Conservation (phyloP, 176 grass and related monocot species). For the Typha latifolia region DNA sequence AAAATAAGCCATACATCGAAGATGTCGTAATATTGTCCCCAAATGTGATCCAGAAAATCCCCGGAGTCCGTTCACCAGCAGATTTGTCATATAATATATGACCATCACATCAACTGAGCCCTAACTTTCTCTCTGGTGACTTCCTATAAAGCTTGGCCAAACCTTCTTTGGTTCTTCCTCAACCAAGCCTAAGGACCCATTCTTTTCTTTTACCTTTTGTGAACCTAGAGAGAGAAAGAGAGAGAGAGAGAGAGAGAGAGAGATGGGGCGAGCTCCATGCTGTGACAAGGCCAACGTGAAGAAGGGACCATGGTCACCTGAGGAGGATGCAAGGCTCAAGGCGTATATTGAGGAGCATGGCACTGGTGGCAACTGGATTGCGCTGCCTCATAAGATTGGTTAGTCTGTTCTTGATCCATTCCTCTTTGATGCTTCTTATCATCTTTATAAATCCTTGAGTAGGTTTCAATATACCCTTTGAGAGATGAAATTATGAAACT, state of each 20-base stretch:
- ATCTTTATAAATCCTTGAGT: neutral
- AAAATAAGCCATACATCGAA: neutral
- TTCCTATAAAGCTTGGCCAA: constrained; percentile 56
- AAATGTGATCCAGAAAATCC: neutral
- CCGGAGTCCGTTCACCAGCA: neutral
- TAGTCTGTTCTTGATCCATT: constrained; percentile 1
- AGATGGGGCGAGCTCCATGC: constrained; percentile 89
- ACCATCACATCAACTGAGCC: constrained; percentile 5
- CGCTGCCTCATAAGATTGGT: constrained; percentile 98
- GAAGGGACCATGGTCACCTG: constrained; percentile 92
- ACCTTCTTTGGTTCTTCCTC: constrained; percentile 39
- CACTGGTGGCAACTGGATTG: constrained; percentile 90
- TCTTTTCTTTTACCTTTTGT: neutral
- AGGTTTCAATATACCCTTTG: neutral
- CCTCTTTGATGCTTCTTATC: neutral
- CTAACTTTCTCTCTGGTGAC: constrained; percentile 41
- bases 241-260: constrained; percentile 5
- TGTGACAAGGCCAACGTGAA: constrained; percentile 99
- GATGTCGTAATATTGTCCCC: neutral
- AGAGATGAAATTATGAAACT: too few species aligned
- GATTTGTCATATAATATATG: constrained; percentile 1
- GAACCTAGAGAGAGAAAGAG: constrained; percentile 1
- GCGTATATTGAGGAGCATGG: constrained; percentile 85
- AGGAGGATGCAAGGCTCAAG: constrained; percentile 91
- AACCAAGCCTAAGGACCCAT: neutral